These are phyloP conservation scores for Brassica carinata DNA, from an alignment of 345 rosid species.

Conservation along the genomic window DNA sequence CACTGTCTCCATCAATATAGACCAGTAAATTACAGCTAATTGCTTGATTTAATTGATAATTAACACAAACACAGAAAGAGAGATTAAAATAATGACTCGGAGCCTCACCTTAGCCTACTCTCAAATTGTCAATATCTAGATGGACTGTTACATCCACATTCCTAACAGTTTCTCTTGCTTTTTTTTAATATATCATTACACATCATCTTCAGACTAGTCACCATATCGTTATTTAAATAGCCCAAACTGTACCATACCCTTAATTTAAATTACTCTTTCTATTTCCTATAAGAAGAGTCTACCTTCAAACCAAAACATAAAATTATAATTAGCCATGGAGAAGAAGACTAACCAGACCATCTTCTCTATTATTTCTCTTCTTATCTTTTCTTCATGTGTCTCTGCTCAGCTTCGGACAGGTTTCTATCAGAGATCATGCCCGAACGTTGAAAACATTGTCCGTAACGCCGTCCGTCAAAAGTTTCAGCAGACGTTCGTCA, in stretches of 20 bases:
- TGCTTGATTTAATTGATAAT: slow-evolving; percentile 9
- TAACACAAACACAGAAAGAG: slow-evolving; percentile 11
- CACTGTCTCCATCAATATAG: slow-evolving; percentile 16
- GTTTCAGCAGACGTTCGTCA: slow-evolving; percentile 44
- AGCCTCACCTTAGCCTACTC: slow-evolving; percentile 27
- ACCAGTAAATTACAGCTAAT: slow-evolving; percentile 29
- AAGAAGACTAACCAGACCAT: slow-evolving; percentile 30
- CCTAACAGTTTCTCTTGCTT: slow-evolving; percentile 30
- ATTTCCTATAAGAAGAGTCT: slow-evolving; percentile 26
- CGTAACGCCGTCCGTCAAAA: slow-evolving; percentile 39
- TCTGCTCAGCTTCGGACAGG: slow-evolving; percentile 43
- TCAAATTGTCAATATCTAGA: slow-evolving; percentile 33
- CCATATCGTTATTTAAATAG: not conserved
- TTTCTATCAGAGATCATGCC: slow-evolving; percentile 38
- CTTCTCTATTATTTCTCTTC: slow-evolving; percentile 28
- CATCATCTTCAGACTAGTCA: slow-evolving; percentile 31
- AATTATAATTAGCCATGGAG: slow-evolving; percentile 28
- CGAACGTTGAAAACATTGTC: slow-evolving; percentile 39
- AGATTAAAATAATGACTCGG: slow-evolving; percentile 11
- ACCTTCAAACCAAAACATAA: slow-evolving; percentile 11
- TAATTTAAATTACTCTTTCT: not conserved
- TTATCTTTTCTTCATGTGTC: slow-evolving; percentile 34
- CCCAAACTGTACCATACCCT: slow-evolving; percentile 23
- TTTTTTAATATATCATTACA: slow-evolving; percentile 26
- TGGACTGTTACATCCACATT: slow-evolving; percentile 41